Evolutionary conservation across 2,329 filamentous ascomycete species (phyloP).

Genomic region (Dactylellina haptotyla): DNA sequence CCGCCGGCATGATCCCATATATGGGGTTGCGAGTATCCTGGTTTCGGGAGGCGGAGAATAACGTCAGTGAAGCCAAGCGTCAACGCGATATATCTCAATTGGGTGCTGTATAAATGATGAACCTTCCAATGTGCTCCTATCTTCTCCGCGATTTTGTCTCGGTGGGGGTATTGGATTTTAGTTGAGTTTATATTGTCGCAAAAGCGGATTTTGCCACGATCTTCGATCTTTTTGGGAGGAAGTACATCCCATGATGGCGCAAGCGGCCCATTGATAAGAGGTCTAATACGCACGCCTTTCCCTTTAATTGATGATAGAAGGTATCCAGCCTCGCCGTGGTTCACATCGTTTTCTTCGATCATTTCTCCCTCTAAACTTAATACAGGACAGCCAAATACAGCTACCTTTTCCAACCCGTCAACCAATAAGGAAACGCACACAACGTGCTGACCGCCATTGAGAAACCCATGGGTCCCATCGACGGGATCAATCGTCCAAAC

Average conservation of each 20-base stretch:
- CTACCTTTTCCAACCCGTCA: constrained; percentile 66
- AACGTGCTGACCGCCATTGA: constrained; percentile 68
- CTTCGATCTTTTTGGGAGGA: constrained; percentile 2
- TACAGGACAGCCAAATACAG: constrained; percentile 66
- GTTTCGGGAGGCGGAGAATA: constrained; percentile 69
- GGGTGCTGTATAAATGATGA: constrained; percentile 1
- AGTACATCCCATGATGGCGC: not conserved
- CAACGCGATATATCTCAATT: constrained; percentile 65
- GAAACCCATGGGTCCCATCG: constrained; percentile 70
- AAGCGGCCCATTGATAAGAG: constrained; percentile 59
- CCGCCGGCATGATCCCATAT: constrained; percentile 72
- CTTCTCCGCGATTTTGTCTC: constrained; percentile 8
- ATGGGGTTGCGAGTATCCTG: constrained; percentile 65
- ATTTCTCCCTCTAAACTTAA: constrained; percentile 62
- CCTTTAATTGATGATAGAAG: constrained; percentile 67
- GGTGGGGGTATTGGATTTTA: not conserved
- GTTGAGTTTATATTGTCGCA: not conserved
- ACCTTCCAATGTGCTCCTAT: not conserved
- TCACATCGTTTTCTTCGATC: constrained; percentile 63
- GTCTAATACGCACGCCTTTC: constrained; percentile 65
- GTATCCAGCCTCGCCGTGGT: constrained; percentile 64
- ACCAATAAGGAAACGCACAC: constrained; percentile 69
- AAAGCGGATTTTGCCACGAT: constrained; percentile 8
- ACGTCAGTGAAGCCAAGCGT: constrained; percentile 68
- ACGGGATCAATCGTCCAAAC: constrained; percentile 72